These are phyloP conservation scores for Lagenidium giganteum DNA, from an alignment of 352 stramenopile species.

Conservation along the genomic window DNA sequence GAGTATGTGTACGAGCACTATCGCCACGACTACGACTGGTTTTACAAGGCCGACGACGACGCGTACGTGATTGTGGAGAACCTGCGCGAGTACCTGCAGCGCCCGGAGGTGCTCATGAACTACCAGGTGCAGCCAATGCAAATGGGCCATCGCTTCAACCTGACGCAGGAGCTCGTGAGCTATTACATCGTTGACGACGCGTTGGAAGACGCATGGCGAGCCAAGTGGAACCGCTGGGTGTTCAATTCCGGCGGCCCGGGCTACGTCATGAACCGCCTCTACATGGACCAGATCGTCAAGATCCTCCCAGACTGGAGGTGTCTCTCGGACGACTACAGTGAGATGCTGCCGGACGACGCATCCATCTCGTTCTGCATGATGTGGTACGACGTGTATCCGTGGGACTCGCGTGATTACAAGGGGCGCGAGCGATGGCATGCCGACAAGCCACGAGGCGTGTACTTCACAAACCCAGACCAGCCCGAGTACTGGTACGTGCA, in stretches of 20 bases:
- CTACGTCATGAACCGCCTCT: constrained; percentile 75
- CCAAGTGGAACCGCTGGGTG: constrained; percentile 62
- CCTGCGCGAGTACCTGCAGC: constrained; percentile 46
- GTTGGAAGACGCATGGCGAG: constrained; percentile 46
- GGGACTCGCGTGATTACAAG: constrained; percentile 59
- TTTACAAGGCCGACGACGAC: constrained; percentile 84
- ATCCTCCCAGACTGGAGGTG: constrained; percentile 51
- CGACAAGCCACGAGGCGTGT: constrained; percentile 63
- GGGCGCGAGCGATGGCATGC: constrained; percentile 78
- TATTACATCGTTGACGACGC: constrained; percentile 74
- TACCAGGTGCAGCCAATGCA: constrained; percentile 60
- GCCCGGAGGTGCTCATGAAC: constrained; percentile 60
- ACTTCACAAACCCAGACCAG: constrained; percentile 46
- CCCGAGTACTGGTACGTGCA: constrained; percentile 64
- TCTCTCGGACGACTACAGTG: constrained; percentile 54
- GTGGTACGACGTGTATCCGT: constrained; percentile 68
- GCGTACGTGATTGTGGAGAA: constrained; percentile 82
- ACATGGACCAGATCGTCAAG: constrained; percentile 62
- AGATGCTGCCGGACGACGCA: constrained; percentile 75
- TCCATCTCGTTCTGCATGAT: constrained; percentile 86
- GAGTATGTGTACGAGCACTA: constrained; percentile 66
- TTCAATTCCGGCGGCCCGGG: constrained; percentile 79
- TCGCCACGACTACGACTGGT: constrained; percentile 80
- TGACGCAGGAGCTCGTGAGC: constrained; percentile 60
- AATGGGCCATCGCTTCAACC: constrained; percentile 76